Evolutionary conservation across 768 basidiomycete genomes (phyloP).

Genomic region (Trametes sanguinea): DNA sequence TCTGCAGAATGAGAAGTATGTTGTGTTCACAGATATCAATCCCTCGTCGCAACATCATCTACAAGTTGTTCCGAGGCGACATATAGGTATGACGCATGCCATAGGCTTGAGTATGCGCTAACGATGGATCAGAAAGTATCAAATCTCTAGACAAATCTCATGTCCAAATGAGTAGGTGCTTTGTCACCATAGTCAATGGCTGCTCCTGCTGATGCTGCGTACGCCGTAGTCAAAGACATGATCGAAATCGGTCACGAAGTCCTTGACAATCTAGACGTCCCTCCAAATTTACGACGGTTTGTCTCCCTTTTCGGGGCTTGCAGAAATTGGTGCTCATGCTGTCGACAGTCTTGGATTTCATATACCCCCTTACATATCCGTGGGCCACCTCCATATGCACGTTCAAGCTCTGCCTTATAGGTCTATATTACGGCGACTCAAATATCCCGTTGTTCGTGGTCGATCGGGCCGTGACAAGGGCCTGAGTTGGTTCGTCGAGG

Average conservation of each 20-base stretch:
- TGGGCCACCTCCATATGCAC: slow-evolving; percentile 76
- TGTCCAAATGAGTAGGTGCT: slow-evolving; percentile 48
- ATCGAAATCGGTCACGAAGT: slow-evolving; percentile 51
- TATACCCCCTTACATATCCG: slow-evolving; percentile 75
- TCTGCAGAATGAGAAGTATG: slow-evolving; percentile 33
- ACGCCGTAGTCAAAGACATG: slow-evolving; percentile 47
- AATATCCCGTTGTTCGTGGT: slow-evolving; percentile 51
- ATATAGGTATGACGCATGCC: slow-evolving; percentile 34
- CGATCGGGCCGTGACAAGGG: slow-evolving; percentile 52
- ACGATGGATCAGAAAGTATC: slow-evolving; percentile 51
- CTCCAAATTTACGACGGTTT: slow-evolving; percentile 48
- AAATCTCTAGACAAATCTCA: slow-evolving; percentile 48
- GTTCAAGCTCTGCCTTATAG: slow-evolving; percentile 69
- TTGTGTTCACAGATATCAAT: slow-evolving; percentile 39
- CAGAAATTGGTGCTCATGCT: not conserved
- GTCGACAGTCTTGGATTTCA: slow-evolving; percentile 72
- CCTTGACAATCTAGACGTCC: slow-evolving; percentile 50
- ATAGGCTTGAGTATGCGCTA: not conserved
- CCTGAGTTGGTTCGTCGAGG: slow-evolving; percentile 70
- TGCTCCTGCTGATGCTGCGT: not conserved
- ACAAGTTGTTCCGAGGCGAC: slow-evolving; percentile 38
- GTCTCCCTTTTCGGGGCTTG: not conserved
- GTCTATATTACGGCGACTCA: slow-evolving; percentile 37
- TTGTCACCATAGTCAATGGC: slow-evolving; percentile 20
- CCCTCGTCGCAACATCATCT: slow-evolving; percentile 40